A percentile compares a stretch with the other conserved stretches of the same genome.
These are phyloP conservation scores for Aspergillus texensis DNA, from an alignment of 2,329 filamentous ascomycete species.

Conservation along the genomic window DNA sequence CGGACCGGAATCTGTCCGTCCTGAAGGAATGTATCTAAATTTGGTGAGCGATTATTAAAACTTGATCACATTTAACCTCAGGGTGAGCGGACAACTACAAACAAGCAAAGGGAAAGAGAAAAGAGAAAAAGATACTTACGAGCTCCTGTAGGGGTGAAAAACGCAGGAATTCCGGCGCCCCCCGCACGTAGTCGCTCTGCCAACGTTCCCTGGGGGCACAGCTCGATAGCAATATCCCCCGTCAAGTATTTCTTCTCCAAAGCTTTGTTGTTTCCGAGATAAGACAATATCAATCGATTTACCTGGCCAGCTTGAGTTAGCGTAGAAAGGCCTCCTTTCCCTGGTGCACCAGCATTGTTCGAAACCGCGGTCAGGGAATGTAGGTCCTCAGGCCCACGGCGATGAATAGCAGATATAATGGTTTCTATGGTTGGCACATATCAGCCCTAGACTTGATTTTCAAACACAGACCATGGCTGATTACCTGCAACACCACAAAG, in stretches of 20 bases:
- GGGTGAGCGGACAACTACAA: background rate
- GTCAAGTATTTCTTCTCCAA: slow-evolving; percentile 74
- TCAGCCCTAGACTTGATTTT: background rate
- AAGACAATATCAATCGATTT: slow-evolving; percentile 72
- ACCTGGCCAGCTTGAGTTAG: slow-evolving; percentile 72
- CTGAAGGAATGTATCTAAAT: slow-evolving; percentile 40
- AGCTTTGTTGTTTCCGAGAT: slow-evolving; percentile 75
- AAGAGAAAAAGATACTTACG: slow-evolving; percentile 47
- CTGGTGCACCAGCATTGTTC: slow-evolving; percentile 76
- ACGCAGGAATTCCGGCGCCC: slow-evolving; percentile 76
- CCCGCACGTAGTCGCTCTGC: slow-evolving; percentile 64
- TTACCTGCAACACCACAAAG: slow-evolving; percentile 73
- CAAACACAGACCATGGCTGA: too few species aligned
- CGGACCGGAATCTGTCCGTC: slow-evolving; percentile 64
- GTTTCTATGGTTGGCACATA: slow-evolving; percentile 56
- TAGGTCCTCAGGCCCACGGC: slow-evolving; percentile 58
- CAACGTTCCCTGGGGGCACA: slow-evolving; percentile 69
- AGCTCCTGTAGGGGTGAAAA: slow-evolving; percentile 76
- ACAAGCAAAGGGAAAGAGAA: background rate
- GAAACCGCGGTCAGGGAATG: slow-evolving; percentile 72
- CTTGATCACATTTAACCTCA: background rate
- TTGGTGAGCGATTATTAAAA: background rate
- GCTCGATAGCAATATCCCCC: slow-evolving; percentile 73
- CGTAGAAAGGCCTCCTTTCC: slow-evolving; percentile 68
- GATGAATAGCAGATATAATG: slow-evolving; percentile 68